These are phyloP conservation scores for Chaetomium olivaceum DNA, from an alignment of 2,329 filamentous ascomycete genomes.

Conservation along the genomic window DNA sequence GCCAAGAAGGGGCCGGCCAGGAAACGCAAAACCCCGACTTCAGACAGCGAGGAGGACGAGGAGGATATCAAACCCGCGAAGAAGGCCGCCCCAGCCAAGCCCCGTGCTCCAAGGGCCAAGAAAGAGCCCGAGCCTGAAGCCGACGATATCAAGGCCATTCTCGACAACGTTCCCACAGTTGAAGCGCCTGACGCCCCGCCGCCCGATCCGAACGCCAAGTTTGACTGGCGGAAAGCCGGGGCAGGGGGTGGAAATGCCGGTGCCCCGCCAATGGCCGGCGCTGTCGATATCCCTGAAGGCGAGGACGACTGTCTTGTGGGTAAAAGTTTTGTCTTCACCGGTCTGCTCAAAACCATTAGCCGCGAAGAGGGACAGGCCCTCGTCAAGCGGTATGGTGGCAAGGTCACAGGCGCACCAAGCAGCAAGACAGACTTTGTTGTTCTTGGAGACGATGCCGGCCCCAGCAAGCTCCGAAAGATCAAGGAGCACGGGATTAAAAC, in stretches of 20 bases:
- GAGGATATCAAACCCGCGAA: slow-evolving; percentile 56
- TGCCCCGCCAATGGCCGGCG: slow-evolving; percentile 62
- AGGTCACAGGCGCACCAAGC: slow-evolving; percentile 81
- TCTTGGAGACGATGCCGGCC: slow-evolving; percentile 85
- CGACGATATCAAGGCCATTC: slow-evolving; percentile 75
- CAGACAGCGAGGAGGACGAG: slow-evolving; percentile 56
- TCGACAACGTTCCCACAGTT: slow-evolving; percentile 83
- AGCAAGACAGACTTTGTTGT: slow-evolving; percentile 94
- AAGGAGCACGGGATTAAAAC: slow-evolving; percentile 77
- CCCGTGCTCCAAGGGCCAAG: slow-evolving; percentile 60
- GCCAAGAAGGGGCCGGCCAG: slow-evolving; percentile 41
- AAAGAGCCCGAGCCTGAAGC: slow-evolving; percentile 68
- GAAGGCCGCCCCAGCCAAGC: slow-evolving; percentile 62
- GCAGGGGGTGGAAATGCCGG: slow-evolving; percentile 61
- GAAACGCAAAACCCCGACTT: slow-evolving; percentile 60
- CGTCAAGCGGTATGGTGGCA: slow-evolving; percentile 92
- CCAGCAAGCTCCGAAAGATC: slow-evolving; percentile 89
- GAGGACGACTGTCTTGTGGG: slow-evolving; percentile 88
- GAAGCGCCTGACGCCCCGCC: slow-evolving; percentile 80
- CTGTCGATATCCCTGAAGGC: slow-evolving; percentile 75
- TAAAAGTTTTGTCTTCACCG: slow-evolving; percentile 92
- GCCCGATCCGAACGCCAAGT: slow-evolving; percentile 70
- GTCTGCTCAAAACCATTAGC: slow-evolving; percentile 75
- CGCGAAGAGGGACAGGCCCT: slow-evolving; percentile 82
- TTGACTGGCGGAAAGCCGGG: slow-evolving; percentile 69